Conservation (phyloP, 768 basidiomycete species). For the Leccinum subtestaceum region DNA sequence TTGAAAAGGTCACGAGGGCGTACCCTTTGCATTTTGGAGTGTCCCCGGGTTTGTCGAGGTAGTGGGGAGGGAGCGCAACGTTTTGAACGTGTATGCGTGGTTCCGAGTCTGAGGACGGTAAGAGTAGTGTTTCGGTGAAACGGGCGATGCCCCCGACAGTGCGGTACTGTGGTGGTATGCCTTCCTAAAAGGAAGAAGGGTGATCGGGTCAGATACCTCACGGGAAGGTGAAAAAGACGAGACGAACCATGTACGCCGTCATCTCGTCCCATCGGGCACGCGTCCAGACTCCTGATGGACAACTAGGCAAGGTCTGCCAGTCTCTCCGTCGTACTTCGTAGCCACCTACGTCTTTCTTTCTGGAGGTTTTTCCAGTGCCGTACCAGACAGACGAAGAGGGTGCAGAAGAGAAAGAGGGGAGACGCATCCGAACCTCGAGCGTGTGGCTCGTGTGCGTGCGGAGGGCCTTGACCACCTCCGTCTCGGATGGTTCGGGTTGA, state of each 20-base stretch:
- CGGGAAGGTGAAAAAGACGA: not conserved
- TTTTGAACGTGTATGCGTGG: conserved; percentile 41
- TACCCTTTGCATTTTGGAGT: conserved; percentile 70
- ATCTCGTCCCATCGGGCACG: conserved; percentile 58
- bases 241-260: conserved; percentile 63
- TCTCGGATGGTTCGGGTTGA: conserved; percentile 36
- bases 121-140: conserved; percentile 42
- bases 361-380: conserved; percentile 28
- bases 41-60: conserved; percentile 55
- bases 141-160: conserved; percentile 46
- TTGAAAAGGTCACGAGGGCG: conserved; percentile 60
- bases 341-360: conserved; percentile 41
- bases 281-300: conserved; percentile 26
- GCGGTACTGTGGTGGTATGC: conserved; percentile 56
- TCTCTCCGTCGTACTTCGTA: conserved; percentile 65
- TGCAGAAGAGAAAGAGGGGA: conserved; percentile 31
- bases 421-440: conserved; percentile 62
- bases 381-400: conserved; percentile 41
- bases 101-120: not conserved
- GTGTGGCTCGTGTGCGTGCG: conserved; percentile 44
- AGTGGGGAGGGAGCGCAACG: conserved; percentile 59
- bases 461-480: conserved; percentile 54
- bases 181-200: conserved; percentile 49
- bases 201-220: not conserved
- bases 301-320: conserved; percentile 32